Evolutionary conservation across 768 basidiomycete species (phyloP), one percentile per base, ranked within the genome.

Genomic region (Lactifluus subvellereus): DNA sequence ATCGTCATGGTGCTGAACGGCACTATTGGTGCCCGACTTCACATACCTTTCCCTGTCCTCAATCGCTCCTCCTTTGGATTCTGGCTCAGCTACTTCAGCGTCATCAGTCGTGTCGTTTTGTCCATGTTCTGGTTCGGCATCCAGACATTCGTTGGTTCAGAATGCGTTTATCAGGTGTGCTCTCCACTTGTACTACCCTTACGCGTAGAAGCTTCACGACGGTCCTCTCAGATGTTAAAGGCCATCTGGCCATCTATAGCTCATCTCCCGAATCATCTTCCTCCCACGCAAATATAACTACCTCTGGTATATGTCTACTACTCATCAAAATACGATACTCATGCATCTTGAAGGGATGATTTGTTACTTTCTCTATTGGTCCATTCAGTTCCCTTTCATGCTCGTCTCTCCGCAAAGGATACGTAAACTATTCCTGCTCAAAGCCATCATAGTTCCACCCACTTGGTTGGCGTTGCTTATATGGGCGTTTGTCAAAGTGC

Each of bases 31-130:
- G 87, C 91, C 30, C 82, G 87, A 20, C 79, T 91, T 50, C 89
- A 90, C 67, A 76, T 93, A 30, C 83, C 88, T 0, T 92, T 92
- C 71, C 80, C 84, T 1, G 81, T 94, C 54, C 77, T 92, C n/a
- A 90, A 87, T 67, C 80, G 92, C 16, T 91, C 91, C 2, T 91
- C 88, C 0, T 90, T 94, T 68, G 92, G 93, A 2, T 94, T 92
- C 76, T 94, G 88, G 84, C 82, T 94, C 69, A 89, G 89, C 70
- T 94, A 91, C 74, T 93, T 93, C 72, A 85, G 83, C 61, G 88
- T 94, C 51, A 71, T 93, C 61, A 90, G 88, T 67, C 83, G 91
- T 22, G 81, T 85, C 49, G 75, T 91, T 20, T 80, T 94, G 27
- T 79, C 88, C 42, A 82, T 91, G 80, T 89, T 92, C 72, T 94